Base-by-base conservation (phyloP, 1,284 basidiomycete species). In the Pisolithus thermaeus region DNA sequence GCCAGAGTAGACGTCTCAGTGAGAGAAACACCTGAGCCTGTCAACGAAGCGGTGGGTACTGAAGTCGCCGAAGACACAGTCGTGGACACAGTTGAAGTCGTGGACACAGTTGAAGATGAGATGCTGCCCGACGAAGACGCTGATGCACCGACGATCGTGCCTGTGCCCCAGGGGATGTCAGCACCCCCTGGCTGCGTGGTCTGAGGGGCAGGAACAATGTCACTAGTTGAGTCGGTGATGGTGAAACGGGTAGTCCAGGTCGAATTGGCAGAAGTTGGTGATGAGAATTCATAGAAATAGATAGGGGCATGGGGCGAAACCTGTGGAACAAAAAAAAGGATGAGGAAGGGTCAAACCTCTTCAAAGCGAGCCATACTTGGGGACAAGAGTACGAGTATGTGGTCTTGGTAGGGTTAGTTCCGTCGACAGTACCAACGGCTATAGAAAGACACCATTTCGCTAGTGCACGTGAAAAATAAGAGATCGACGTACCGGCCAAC, bases 231-330 rank as follows among this genome's bases (percentile, higher is more conserved):
- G 38, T 76, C 76, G 1, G 86, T 81, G 62, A 93, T 90, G 39
- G 85, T 74, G 75, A 92, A 94, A 38, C 91, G 84, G 7, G 80
- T 83, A 1, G 90, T 90, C 90, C 91, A 94, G 18, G 74, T 73
- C 42, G 74, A 75, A 58, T 73, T 68, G 27, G 62, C 3, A 0
- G 75, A 62, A 4, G 58, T 59, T 1, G 75, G 67, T 3, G 77
- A 67, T 14, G 78, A 74, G 72, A 84, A 90, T 63, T 88, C 85
- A 68, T 87, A 90, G 73, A 92, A 91, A 70, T 90, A 92, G 58
- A 91, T 83, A 27, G 80, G 67, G 2, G 88, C 75, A 65, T 86
- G 75, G 83, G 80, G n/a, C n/a, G 70, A 71, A 22, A 93, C 89
- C 75, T 85, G 61, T 35, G 30, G 2, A 7, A 5, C 23, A 27